Base-by-base conservation (phyloP, 306 rosid genomes). In the Neltuma alba region DNA sequence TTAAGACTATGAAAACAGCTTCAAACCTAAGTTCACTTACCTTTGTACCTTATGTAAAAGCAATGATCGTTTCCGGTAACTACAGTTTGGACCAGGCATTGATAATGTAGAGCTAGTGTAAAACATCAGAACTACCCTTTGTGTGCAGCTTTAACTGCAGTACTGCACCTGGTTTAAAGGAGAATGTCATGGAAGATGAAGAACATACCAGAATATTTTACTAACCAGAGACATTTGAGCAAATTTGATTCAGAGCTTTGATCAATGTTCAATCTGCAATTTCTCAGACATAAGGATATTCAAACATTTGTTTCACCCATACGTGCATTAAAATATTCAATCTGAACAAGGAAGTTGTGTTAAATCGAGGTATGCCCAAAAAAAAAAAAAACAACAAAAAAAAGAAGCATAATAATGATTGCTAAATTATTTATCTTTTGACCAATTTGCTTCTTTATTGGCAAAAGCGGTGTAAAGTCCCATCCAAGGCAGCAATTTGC, bases 261-360 rank as follows among this genome's bases (percentile, higher is more conserved):
- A 18, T 57, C 16, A 33, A 50, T 21, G 18, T 30, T 33, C 18
- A 66, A 1, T n/a, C n/a, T 40, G 74, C 14, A 42, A 15, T 14
- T 25, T 18, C 28, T 47, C 30, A 27, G 78, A 38, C 41, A 57
- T 60, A 25, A 60, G 14, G 42, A 28, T 31, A 34, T 28, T 34
- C 14, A 75, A 44, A 25, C 20, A 30, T 13, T 41, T 30, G 62
- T 11, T 40, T 67, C n/a, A 12, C 33, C 12, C 28, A 65, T 41
- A 16, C 14, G 33, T 45, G 45, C 63, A 21, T 38, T 28, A 37
- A 63, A 70, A 68, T 38, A 40, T 38, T 54, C 28, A 70, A 79
- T 79, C 77, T 48, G 7, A 60, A 45, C 30, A 42, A 62, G 30
- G 52, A 79, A 74, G 45, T 41, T 45, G 25, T 54, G 36, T 40